Base-by-base conservation (phyloP, 1,284 basidiomycete genomes). In the Athelia sp. region DNA sequence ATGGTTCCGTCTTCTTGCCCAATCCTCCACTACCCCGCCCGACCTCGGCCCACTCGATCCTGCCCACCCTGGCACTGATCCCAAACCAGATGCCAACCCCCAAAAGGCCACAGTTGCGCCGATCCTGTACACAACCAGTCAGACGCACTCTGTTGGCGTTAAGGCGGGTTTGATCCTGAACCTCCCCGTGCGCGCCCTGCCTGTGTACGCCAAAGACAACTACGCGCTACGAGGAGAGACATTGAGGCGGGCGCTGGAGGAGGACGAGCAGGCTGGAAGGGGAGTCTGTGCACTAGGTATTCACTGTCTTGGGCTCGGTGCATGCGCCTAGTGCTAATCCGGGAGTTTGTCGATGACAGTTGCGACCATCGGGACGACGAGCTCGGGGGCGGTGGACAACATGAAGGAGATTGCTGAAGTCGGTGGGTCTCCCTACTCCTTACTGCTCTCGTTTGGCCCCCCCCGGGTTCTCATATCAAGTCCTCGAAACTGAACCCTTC, bases 361-460 rank as follows among this genome's bases (percentile, higher is more conserved):
- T 58, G 91, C 84, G 0, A 96, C 94, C 0, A 78, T 98, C 13
- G 95, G 95, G 0, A 91, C 93, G 0, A 98, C 96, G 0, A 90
- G 85, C 0, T 91, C 91, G 0, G 94, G 94, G 0, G 93, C 94
- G 0, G 75, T 95, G 9, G 96, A 98, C 63, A 73, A 80, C 48
- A 67, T 98, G 4, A 70, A 71, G 15, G 93, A 96, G 62, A 81
- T 98, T 26, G 82, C 79, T 1, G 63, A 76, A 62, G 79, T 92
- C 36, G 68, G 91, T 92, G 60, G 23, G 10, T 10, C 4, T 29
- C n/a, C n/a, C n/a, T n/a, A n/a, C n/a, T n/a, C n/a, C n/a, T n/a
- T n/a, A n/a, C n/a, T n/a, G n/a, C n/a, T n/a, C n/a, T n/a, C n/a
- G n/a, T n/a, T n/a, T n/a, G n/a, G n/a, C n/a, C n/a, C n/a, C n/a